Evolutionary conservation across 257 asterid species (phyloP).

Genomic region (Nicotiana knightiana): DNA sequence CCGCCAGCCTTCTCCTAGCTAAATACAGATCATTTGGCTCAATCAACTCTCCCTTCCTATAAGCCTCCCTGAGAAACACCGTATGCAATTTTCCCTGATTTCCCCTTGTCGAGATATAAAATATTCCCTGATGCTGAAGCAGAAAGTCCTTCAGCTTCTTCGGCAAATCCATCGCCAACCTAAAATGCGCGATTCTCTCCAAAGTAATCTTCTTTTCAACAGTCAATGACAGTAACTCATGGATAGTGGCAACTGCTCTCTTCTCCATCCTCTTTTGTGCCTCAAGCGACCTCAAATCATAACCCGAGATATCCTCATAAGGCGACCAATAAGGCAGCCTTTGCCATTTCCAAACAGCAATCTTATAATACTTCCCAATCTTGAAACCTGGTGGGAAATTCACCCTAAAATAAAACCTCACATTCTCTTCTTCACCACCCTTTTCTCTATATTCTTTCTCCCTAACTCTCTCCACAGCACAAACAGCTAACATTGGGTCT

Average conservation of each 20-base stretch:
- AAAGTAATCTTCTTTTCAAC: constrained; percentile 76
- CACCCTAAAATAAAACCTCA: constrained; percentile 62
- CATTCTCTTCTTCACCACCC: constrained; percentile 74
- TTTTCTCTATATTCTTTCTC: constrained; percentile 65
- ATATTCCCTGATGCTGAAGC: constrained; percentile 87
- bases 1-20: constrained; percentile 74
- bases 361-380: constrained; percentile 76
- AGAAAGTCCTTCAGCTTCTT: constrained; percentile 80
- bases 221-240: constrained; percentile 55
- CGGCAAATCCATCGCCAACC: constrained; percentile 73
- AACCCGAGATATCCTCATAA: constrained; percentile 64
- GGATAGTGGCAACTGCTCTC: constrained; percentile 77
- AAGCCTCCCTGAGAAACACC: constrained; percentile 81
- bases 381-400: constrained; percentile 89
- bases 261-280: constrained; percentile 93
- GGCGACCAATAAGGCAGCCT: constrained; percentile 96
- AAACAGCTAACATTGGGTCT: constrained; percentile 43
- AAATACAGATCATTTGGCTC: constrained; percentile 69
- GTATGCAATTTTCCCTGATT: constrained; percentile 81
- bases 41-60: constrained; percentile 73
- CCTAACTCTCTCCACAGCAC: constrained; percentile 63
- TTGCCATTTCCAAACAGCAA: constrained; percentile 95
- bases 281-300: constrained; percentile 78
- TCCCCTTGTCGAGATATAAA: constrained; percentile 76
- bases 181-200: constrained; percentile 79